Evolutionary conservation across 768 basidiomycete species (phyloP), one percentile per base, ranked within the genome.

Genomic region (Aureoboletus auriporus): DNA sequence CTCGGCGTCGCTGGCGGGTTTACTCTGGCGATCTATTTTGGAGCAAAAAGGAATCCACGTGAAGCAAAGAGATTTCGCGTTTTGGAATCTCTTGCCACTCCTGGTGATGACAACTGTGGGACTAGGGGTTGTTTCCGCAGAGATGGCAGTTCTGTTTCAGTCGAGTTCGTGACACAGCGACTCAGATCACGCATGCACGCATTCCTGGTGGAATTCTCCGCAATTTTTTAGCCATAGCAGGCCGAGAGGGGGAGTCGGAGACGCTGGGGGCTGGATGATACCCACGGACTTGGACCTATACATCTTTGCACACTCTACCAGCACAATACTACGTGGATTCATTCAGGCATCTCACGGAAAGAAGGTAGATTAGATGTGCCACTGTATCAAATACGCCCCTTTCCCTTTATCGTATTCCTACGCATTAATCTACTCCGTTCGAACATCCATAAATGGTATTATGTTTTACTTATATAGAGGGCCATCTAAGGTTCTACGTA

Each of bases 1-100:
- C 61, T 85, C 86, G 6, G 90, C 89, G 1, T 90, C 87, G 46
- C 78, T 96, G 13, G 93, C 92, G 0, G 93, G 93, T 0, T 69
- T 98, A 37, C 73, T 96, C 13, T 97, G 94, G 93, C 69, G 74
- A 17, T 62, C 71, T 13, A 91, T 95, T 47, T 69, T 95, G 46
- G 59, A 63, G 49, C 84, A 89, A 63, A 94, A 91, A 65, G 78
- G 75, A 1, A 83, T 92, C 38, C 54, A 58, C 4, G 75, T 96
- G 14, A 73, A 56, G 27, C 82, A 82, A 55, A 46, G 59, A 49
- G 73, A 78, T 30, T 96, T 96, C 69, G 82, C 86, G 0, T 69
- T 70, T 47, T 83, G 89, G 80, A 93, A 93, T 60, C 50, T 74
- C 3, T 51, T 86, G 6, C 86, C 88, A 0, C 61, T 92, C 44